phyloP scores from a whole-genome alignment of 768 basidiomycete genomes.

The Rhodotorula diobovata region DNA sequence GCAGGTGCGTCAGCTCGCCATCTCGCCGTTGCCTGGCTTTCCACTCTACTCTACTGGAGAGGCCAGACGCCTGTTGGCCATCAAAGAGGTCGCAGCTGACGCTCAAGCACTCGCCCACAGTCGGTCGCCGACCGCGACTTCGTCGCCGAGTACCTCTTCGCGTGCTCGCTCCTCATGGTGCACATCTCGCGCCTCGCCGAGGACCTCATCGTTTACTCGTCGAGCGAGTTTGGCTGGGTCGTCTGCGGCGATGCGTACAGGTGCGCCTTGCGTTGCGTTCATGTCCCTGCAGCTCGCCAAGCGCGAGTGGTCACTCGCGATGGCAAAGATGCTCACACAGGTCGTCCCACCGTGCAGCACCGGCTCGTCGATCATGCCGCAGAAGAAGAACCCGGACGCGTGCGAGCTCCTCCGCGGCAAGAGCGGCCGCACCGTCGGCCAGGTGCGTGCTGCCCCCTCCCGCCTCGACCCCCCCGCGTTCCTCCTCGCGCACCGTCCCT shows the following conservation, averaged over 20 bases:
- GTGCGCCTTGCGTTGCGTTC: constrained; percentile 51
- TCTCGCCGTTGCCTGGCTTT: not conserved
- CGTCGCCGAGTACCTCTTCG: constrained; percentile 94
- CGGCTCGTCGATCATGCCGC: constrained; percentile 99
- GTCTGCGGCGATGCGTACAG: constrained; percentile 96
- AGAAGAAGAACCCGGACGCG: constrained; percentile 98
- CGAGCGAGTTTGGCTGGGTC: constrained; percentile 94
- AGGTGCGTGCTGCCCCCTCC: constrained; percentile 51
- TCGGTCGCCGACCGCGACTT: constrained; percentile 97
- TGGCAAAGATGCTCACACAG: not conserved
- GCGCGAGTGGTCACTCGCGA: no score
- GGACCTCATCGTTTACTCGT: constrained; percentile 93
- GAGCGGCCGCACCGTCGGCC: constrained; percentile 87
- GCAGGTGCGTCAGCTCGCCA: constrained; percentile 46
- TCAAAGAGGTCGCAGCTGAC: not conserved
- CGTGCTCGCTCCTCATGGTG: constrained; percentile 84
- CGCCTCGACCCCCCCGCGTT: not conserved
- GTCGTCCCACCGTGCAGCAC: constrained; percentile 57
- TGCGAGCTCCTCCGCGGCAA: constrained; percentile 92
- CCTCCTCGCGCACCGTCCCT: no score
- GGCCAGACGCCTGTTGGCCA: not conserved
- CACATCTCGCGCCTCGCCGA: constrained; percentile 93
- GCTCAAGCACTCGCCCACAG: constrained; percentile 36
- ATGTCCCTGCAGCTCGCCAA: not conserved
- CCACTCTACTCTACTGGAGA: no score